phyloP scores from a whole-genome alignment of 1,284 basidiomycete species.

The Ustilago trichophora region DNA sequence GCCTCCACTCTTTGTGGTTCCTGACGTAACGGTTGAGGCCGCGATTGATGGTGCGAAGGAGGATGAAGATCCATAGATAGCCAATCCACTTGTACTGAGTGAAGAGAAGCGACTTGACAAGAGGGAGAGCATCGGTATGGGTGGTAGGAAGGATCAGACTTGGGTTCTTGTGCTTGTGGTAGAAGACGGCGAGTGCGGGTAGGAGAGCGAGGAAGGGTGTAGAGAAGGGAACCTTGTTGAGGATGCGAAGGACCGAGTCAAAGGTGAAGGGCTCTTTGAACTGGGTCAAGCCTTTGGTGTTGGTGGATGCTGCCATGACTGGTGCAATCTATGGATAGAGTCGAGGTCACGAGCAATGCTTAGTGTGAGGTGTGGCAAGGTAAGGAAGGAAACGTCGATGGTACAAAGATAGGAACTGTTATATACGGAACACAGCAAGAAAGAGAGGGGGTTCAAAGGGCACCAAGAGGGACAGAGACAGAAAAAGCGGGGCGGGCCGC shows the following conservation, averaged over 20 bases:
- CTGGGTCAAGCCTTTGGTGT: slow-evolving; percentile 8
- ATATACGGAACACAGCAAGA: no score
- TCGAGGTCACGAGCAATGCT: no score
- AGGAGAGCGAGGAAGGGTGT: slow-evolving; percentile 54
- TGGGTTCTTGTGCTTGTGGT: slow-evolving; percentile 39
- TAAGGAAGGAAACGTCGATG: no score
- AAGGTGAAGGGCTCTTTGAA: slow-evolving; percentile 53
- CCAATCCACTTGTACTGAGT: slow-evolving; percentile 54
- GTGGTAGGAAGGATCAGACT: slow-evolving; percentile 1
- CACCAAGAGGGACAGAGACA: no score
- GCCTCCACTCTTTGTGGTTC: slow-evolving; percentile 53
- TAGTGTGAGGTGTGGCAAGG: no score
- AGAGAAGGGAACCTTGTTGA: slow-evolving; percentile 54
- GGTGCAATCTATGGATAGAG: not conserved
- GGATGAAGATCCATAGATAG: slow-evolving; percentile 45
- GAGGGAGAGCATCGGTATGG: slow-evolving; percentile 11
- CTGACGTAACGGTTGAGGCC: slow-evolving; percentile 48
- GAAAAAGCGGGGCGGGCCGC: no score
- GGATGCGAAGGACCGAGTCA: slow-evolving; percentile 43
- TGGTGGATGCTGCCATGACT: slow-evolving; percentile 13
- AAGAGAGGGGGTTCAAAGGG: no score
- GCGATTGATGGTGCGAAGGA: slow-evolving; percentile 52
- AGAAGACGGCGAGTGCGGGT: slow-evolving; percentile 48
- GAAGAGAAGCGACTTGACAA: slow-evolving; percentile 41
- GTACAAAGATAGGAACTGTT: no score